Percentiles rank a stretch among this genome's conserved stretches.
These are phyloP conservation scores for Sorghum bicolor DNA, from an alignment of 176 grass and related monocot genomes.

Conservation along the genomic window Sorghum_bicolor_NCBIv3 NC_012871.2:57146501-57147000, in stretches of 20 bases:
- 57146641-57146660: constrained; percentile 13
- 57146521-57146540: constrained; percentile 48
- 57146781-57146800: neutral
- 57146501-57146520: constrained; percentile 48
- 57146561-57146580: constrained; percentile 70
- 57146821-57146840: constrained; percentile 60
- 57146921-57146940: constrained; percentile 57
- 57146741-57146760: constrained; percentile 84
- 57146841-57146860: constrained; percentile 47
- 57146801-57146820: constrained; percentile 59
- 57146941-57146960: constrained; percentile 76
- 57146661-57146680: constrained; percentile 40
- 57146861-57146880: constrained; percentile 73
- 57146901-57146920: constrained; percentile 74
- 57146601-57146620: constrained; percentile 57
- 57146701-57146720: constrained; percentile 53
- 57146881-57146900: constrained; percentile 91
- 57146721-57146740: constrained; percentile 80
- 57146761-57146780: constrained; percentile 50
- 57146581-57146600: constrained; percentile 72
- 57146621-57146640: constrained; percentile 38
- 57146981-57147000: constrained; percentile 73
- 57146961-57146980: constrained; percentile 78
- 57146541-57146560: constrained; percentile 62
- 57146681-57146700: constrained; percentile 76